Percentiles rank a stretch among this genome's conserved stretches.
phyloP scores from a whole-genome alignment of 306 rosid genomes.

The Rosa lucieae region DNA sequence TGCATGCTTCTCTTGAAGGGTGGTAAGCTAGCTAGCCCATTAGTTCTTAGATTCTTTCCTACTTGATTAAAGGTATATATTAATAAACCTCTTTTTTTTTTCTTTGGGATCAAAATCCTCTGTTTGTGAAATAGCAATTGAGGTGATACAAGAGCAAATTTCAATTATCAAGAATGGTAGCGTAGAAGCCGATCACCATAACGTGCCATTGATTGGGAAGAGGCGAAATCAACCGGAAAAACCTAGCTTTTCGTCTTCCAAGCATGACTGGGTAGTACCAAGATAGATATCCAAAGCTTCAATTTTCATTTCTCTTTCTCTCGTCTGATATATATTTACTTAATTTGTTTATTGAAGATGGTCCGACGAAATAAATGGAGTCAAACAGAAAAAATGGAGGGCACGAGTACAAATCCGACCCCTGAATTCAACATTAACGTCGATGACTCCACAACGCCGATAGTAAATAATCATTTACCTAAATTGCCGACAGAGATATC shows the following conservation, averaged over 20 bases:
- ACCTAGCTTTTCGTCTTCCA: background rate
- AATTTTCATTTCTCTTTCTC: background rate
- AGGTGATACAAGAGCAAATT: background rate
- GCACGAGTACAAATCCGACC: background rate
- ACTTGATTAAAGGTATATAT: background rate
- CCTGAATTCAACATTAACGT: background rate
- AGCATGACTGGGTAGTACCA: background rate
- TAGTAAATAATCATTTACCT: background rate
- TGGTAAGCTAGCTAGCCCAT: constrained; percentile 2
- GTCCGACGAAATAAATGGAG: background rate
- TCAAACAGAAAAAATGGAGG: background rate
- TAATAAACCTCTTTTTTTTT: background rate
- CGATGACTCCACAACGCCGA: background rate
- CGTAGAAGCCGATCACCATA: background rate
- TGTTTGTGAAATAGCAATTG: background rate
- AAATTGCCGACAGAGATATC: background rate
- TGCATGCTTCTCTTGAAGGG: constrained; percentile 20
- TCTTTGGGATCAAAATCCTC: no score
- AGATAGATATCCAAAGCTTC: background rate
- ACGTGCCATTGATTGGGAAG: background rate
- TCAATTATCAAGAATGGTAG: background rate
- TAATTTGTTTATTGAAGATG: background rate
- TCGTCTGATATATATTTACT: background rate
- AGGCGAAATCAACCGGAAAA: background rate
- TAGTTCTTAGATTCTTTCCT: background rate